Conservation (phyloP, 1,284 basidiomycete genomes). For the Gomphus bonarii region DNA sequence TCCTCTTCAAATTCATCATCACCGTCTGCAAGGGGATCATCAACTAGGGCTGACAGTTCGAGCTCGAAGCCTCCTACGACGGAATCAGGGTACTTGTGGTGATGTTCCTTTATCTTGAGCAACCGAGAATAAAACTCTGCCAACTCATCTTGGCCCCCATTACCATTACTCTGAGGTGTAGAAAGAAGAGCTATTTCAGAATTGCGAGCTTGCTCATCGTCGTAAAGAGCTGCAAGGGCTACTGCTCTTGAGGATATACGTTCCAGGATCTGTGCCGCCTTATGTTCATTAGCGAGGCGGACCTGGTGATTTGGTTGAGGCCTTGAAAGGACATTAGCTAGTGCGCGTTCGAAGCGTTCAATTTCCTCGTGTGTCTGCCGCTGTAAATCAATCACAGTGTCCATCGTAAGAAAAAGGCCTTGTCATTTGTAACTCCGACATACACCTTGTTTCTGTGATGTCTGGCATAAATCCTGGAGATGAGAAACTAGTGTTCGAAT, state of each 20-base stretch:
- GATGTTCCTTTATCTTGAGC: conserved; percentile 90
- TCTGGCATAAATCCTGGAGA: conserved; percentile 68
- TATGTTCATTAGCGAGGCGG: conserved; percentile 75
- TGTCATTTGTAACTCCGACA: conserved; percentile 44
- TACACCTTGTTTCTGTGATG: conserved; percentile 37
- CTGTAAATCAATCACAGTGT: conserved; percentile 87
- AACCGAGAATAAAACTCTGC: conserved; percentile 92
- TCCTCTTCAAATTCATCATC: conserved; percentile 62
- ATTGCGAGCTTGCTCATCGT: conserved; percentile 59
- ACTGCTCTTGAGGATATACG: conserved; percentile 65
- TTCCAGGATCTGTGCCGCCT: conserved; percentile 77
- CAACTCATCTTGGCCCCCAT: conserved; percentile 57
- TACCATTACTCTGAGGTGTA: conserved; percentile 26
- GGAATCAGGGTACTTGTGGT: conserved; percentile 89
- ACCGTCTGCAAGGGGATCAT: conserved; percentile 48
- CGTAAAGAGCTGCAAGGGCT: conserved; percentile 60
- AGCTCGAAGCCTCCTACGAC: conserved; percentile 70
- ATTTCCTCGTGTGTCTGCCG: conserved; percentile 93
- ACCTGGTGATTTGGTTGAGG: conserved; percentile 50
- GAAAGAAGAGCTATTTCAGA: conserved; percentile 54
- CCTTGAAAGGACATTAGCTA: conserved; percentile 62
- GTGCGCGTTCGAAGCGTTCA: conserved; percentile 76
- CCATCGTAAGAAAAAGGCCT: conserved; percentile 41
- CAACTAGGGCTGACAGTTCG: conserved; percentile 65
- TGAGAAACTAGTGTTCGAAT: conserved; percentile 78